Evolutionary conservation across 176 grass and related monocot genomes (phyloP), one percentile per base, ranked within the genome.

Genomic region (Elaeis guineensis): DNA sequence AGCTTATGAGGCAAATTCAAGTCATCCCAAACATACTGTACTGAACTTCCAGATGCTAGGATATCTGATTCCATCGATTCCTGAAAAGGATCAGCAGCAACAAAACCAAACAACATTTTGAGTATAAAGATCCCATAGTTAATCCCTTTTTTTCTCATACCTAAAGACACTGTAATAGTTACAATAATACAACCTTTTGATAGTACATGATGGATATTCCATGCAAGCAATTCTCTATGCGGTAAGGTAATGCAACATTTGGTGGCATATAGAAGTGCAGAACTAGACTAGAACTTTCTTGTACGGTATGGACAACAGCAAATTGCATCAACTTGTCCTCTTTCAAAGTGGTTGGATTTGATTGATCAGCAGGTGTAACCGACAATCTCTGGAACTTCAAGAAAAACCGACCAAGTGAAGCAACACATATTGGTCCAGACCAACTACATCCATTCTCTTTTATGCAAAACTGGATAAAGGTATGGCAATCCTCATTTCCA

Each of bases 21-120:
- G 63, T 93, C 83, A 78, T 93, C 89, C 89, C 89, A 93, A 19
- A 72, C 63, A 61, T 87, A 93, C 55, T 93, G 80, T 61, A 74
- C 77, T 3, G 73, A 84, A 29, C 84, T 77, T 73, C 79, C 77
- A 68, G 89, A 64, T 57, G 1, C 21, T 61, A 93, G 84, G 32
- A 73, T 57, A 81, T 93, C 89, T 0, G 70, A 75, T 75, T 84
- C 83, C 64, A 67, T 79, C 21, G 83, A 93, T 59, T 80, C 89
- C 89, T 92, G 76, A 22, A 77, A 72, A 76, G 35, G 35, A 14
- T 14, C 35, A 14, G 35, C 35, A 44, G 35, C 35, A 44, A 44
- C 35, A 44, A 44, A 44, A 44, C 35, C 35, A 44, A 11, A 44
- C 1, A 44, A 44, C 35, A 44, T 44, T 35, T 44, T 44, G 9